Evolutionary conservation across 495 filamentous ascomycete genomes (phyloP).

Genomic region (Monascus purpureus): DNA sequence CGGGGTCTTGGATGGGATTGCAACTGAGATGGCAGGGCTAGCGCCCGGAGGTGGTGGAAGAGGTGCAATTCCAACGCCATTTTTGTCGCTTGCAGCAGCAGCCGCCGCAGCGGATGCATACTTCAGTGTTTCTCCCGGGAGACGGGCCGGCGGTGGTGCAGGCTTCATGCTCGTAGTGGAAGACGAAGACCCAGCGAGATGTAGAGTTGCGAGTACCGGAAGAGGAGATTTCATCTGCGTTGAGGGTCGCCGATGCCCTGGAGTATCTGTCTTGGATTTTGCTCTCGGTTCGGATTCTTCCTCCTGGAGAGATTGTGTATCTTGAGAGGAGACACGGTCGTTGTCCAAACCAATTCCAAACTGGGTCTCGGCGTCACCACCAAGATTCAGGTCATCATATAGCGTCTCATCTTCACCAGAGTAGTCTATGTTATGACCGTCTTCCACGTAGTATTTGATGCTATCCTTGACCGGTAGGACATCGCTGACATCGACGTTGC

Average conservation of each 20-base stretch:
- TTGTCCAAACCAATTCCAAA: conserved; percentile 73
- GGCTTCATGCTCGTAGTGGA: conserved; percentile 76
- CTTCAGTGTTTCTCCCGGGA: conserved; percentile 81
- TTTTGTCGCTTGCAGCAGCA: conserved; percentile 84
- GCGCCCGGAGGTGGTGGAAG: conserved; percentile 75
- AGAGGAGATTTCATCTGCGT: conserved; percentile 88
- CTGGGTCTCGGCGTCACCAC: conserved; percentile 69
- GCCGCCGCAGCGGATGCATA: conserved; percentile 95
- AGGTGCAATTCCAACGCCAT: conserved; percentile 75
- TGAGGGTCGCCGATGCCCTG: conserved; percentile 59
- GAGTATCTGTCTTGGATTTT: conserved; percentile 28
- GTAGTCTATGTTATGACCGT: conserved; percentile 76
- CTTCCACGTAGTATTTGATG: conserved; percentile 90
- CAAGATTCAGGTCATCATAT: conserved; percentile 87
- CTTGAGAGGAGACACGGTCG: conserved; percentile 86
- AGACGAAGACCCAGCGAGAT: conserved; percentile 35
- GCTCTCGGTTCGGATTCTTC: conserved; percentile 55
- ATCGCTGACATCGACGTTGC: conserved; percentile 69
- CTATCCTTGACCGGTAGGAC: conserved; percentile 79
- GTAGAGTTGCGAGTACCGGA: conserved; percentile 73
- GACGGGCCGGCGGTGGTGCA: conserved; percentile 68
- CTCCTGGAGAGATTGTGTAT: conserved; percentile 84
- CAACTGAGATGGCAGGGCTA: conserved; percentile 29
- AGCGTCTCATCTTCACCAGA: conserved; percentile 77
- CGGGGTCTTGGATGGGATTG: conserved; percentile 31